Evolutionary conservation across 306 rosid genomes (phyloP).

Genomic region (Prunus mongolica): DNA sequence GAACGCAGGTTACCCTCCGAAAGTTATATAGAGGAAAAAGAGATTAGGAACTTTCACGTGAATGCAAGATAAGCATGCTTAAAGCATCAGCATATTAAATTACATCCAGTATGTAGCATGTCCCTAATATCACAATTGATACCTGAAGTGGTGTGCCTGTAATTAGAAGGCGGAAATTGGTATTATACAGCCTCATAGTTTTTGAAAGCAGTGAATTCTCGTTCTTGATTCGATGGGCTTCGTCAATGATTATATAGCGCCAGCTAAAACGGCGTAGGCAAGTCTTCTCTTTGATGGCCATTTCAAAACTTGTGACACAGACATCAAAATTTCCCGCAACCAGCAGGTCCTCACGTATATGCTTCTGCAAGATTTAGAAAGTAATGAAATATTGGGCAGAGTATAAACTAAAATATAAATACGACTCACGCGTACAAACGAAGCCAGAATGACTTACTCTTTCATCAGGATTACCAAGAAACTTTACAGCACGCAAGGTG

Average conservation of each 20-base stretch:
- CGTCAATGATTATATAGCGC: slow-evolving; percentile 95
- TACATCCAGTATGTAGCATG: not conserved
- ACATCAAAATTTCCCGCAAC: slow-evolving; percentile 98
- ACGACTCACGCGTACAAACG: slow-evolving; percentile 3
- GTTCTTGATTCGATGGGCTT: slow-evolving; percentile 97
- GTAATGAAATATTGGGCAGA: not conserved
- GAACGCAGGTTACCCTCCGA: not conserved
- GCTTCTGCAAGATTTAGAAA: slow-evolving; percentile 48
- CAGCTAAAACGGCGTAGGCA: slow-evolving; percentile 85
- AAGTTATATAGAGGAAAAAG: not conserved
- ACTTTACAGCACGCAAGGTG: slow-evolving; percentile 70
- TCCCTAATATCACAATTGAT: slow-evolving; percentile 16
- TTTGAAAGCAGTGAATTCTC: slow-evolving; percentile 95
- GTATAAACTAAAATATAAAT: not conserved
- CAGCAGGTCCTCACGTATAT: slow-evolving; percentile 76
- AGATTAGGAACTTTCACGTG: not conserved
- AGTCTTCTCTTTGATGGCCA: slow-evolving; percentile 95
- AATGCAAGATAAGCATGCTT: not conserved
- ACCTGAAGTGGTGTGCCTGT: slow-evolving; percentile 99
- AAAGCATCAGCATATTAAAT: not conserved
- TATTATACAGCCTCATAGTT: slow-evolving; percentile 87
- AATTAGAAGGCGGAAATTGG: slow-evolving; percentile 89
- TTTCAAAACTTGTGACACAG: slow-evolving; percentile 95
- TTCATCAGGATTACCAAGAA: slow-evolving; percentile 98
- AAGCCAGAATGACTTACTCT: slow-evolving; percentile 47